These are phyloP conservation scores for Lagenaria siceraria DNA, from an alignment of 306 rosid species.

Conservation along the genomic window DNA sequence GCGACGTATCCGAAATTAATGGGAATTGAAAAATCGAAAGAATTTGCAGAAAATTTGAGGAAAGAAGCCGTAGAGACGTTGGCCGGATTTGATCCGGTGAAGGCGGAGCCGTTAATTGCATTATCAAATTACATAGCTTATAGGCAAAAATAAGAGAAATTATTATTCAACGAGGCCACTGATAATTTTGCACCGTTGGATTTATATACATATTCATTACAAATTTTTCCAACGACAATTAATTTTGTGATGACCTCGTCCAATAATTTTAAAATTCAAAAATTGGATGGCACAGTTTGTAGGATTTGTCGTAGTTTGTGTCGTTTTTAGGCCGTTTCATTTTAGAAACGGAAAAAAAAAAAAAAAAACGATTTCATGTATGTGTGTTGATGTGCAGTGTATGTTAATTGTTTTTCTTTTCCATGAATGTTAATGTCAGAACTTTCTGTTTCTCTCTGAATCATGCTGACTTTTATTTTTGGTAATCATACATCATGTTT, in stretches of 20 bases:
- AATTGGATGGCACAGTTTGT: too few species aligned
- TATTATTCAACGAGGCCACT: too few species aligned
- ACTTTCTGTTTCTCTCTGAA: too few species aligned
- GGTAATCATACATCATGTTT: too few species aligned
- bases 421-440: not conserved
- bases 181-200: too few species aligned
- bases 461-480: too few species aligned
- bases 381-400: not conserved
- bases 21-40: slow-evolving; percentile 38
- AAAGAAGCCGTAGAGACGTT: slow-evolving; percentile 31
- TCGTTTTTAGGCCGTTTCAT: too few species aligned
- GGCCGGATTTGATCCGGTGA: slow-evolving; percentile 23
- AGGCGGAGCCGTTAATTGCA: slow-evolving; percentile 34
- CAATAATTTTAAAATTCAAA: too few species aligned
- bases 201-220: too few species aligned
- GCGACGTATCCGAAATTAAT: slow-evolving; percentile 40
- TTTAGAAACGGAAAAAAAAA: too few species aligned
- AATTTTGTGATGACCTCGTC: too few species aligned
- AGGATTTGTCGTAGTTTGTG: not conserved
- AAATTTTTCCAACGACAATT: too few species aligned
- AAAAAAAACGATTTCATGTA: not conserved
- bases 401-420: not conserved
- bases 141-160: slow-evolving; percentile 16
- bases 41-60: slow-evolving; percentile 25
- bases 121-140: slow-evolving; percentile 37